Evolutionary conservation across 2,329 filamentous ascomycete genomes (phyloP).

Genomic region (Aspergillus ochraceoroseus): DNA sequence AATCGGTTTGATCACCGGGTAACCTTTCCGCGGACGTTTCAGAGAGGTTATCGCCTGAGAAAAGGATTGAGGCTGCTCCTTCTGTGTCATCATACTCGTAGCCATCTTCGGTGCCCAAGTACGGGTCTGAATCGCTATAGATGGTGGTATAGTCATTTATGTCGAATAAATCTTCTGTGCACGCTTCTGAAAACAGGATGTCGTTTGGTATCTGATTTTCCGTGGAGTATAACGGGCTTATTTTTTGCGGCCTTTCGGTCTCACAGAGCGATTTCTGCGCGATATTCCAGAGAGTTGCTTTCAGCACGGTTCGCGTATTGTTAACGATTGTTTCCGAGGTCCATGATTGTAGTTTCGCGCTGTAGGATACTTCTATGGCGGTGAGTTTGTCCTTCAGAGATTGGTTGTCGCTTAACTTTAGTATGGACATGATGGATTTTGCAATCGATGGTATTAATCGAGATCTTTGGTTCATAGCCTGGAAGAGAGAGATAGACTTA

Average conservation of each 20-base stretch:
- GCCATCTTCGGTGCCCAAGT: conserved; percentile 6
- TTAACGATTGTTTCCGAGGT: neutral
- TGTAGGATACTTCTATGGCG: conserved; percentile 6
- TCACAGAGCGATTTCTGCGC: conserved; percentile 28
- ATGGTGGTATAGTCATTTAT: neutral
- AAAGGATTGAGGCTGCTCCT: no score
- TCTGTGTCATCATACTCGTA: neutral
- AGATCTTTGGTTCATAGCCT: conserved; percentile 37
- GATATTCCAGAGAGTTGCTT: conserved; percentile 32
- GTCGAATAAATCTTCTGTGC: conserved; percentile 1
- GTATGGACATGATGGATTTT: conserved; percentile 33
- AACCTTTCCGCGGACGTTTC: no score
- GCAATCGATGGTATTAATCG: conserved; percentile 34
- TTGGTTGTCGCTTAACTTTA: conserved; percentile 23
- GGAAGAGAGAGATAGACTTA: neutral
- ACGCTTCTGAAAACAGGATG: conserved; percentile 1
- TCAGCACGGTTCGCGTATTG: conserved; percentile 22
- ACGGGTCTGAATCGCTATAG: conserved; percentile 4
- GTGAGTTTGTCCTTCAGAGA: conserved; percentile 16
- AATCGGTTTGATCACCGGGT: no score
- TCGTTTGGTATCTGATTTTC: conserved; percentile 2
- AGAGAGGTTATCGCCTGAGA: no score
- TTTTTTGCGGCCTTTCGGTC: conserved; percentile 13
- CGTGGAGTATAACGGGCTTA: conserved; percentile 1
- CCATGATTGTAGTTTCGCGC: neutral